Evolutionary conservation across 2,329 filamentous ascomycete genomes (phyloP).

Genomic region (Penicillium olsonii): DNA sequence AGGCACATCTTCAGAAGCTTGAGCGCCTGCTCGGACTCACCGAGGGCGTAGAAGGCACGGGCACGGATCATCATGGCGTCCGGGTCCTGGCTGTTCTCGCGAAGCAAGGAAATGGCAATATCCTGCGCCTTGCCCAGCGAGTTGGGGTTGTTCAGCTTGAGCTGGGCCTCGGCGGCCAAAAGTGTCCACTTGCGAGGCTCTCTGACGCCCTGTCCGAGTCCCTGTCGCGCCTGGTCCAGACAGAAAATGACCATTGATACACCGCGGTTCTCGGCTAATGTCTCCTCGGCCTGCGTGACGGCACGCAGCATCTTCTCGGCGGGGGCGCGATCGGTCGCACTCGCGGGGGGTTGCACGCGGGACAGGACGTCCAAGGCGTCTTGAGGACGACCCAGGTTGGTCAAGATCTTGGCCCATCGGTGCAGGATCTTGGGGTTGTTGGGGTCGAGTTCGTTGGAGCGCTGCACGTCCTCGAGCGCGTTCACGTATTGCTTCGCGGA

Average conservation of each 20-base stretch:
- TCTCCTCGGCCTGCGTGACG: constrained; percentile 76
- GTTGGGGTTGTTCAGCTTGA: constrained; percentile 90
- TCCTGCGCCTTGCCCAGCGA: constrained; percentile 89
- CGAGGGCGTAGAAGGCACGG: constrained; percentile 82
- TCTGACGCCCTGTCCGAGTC: constrained; percentile 71
- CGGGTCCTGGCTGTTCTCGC: constrained; percentile 85
- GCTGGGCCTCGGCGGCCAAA: constrained; percentile 85
- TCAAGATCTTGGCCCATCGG: constrained; percentile 86
- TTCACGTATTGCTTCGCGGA: constrained; percentile 75
- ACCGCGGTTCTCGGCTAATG: constrained; percentile 70
- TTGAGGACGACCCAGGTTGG: constrained; percentile 78
- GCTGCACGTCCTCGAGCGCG: constrained; percentile 83
- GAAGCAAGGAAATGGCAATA: constrained; percentile 82
- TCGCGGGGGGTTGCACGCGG: constrained; percentile 76
- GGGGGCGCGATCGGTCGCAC: constrained; percentile 80
- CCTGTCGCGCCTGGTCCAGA: constrained; percentile 83
- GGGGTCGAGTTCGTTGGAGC: constrained; percentile 79
- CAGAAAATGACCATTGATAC: constrained; percentile 92
- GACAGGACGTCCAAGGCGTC: constrained; percentile 83
- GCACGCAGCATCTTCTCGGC: constrained; percentile 84
- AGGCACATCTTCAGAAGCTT: constrained; percentile 90
- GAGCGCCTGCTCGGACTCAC: constrained; percentile 92
- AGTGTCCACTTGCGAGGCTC: constrained; percentile 92
- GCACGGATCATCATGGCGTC: constrained; percentile 90
- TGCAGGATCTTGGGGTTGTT: constrained; percentile 85